Evolutionary conservation across 2,329 filamentous ascomycete genomes (phyloP).

Genomic region (Dendryphion nanum): DNA sequence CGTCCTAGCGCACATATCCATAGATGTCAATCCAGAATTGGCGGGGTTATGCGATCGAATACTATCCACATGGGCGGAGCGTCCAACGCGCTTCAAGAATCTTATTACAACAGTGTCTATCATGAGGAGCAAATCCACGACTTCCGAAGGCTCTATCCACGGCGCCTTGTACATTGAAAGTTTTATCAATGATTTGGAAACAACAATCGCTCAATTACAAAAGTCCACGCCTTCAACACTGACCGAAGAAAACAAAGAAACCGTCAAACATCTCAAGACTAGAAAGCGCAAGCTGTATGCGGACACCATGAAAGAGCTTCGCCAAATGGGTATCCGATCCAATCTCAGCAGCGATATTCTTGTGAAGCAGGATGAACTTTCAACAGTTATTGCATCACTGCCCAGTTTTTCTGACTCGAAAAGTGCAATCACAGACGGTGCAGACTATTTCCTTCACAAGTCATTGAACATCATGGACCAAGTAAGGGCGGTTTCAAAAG

Average conservation of each 20-base stretch:
- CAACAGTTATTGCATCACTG: slow-evolving; percentile 64
- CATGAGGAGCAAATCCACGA: slow-evolving; percentile 65
- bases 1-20: background rate
- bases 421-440: slow-evolving; percentile 32
- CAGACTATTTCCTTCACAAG: slow-evolving; percentile 76
- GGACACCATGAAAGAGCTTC: slow-evolving; percentile 78
- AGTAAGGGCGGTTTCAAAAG: slow-evolving; percentile 64
- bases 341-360: slow-evolving; percentile 76
- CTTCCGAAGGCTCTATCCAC: slow-evolving; percentile 54
- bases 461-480: slow-evolving; percentile 70
- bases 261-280: slow-evolving; percentile 84
- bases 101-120: slow-evolving; percentile 67
- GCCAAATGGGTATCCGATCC: slow-evolving; percentile 84
- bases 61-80: slow-evolving; percentile 36
- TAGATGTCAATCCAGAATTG: slow-evolving; percentile 12
- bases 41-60: slow-evolving; percentile 19
- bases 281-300: slow-evolving; percentile 88
- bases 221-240: slow-evolving; percentile 79
- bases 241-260: slow-evolving; percentile 81
- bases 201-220: slow-evolving; percentile 69
- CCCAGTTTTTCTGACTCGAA: slow-evolving; percentile 15
- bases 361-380: slow-evolving; percentile 68
- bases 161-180: slow-evolving; percentile 60
- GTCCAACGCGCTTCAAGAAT: slow-evolving; percentile 68
- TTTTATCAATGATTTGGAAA: slow-evolving; percentile 68